phyloP scores from a whole-genome alignment of 2,329 filamentous ascomycete species.

The Monilinia polystroma region DNA sequence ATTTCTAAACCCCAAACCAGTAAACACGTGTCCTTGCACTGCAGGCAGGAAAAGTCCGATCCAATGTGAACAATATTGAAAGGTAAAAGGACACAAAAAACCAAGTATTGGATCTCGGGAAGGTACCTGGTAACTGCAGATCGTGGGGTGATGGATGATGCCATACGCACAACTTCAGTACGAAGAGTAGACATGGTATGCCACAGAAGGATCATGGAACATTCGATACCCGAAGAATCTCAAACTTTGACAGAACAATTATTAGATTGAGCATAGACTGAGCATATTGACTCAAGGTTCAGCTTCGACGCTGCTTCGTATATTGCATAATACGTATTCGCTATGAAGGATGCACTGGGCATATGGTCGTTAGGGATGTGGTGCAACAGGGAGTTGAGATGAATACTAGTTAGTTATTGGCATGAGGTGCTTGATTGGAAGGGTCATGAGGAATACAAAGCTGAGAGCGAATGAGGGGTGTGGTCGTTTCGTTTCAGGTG shows the following conservation, averaged over 20 bases:
- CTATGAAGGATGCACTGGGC: constrained; percentile 4
- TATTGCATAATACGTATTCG: neutral
- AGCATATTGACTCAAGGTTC: constrained; percentile 2
- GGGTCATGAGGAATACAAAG: neutral
- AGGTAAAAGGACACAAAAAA: neutral
- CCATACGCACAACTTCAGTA: constrained; percentile 5
- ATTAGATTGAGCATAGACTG: neutral
- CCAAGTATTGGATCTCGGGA: constrained; percentile 1
- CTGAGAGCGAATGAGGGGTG: neutral
- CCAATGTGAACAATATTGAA: neutral
- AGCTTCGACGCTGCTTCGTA: constrained; percentile 11
- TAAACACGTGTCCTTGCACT: constrained; percentile 17
- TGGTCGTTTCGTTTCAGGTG: neutral
- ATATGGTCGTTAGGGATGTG: neutral
- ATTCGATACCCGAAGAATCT: constrained; percentile 13
- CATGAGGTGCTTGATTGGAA: neutral
- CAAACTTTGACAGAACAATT: constrained; percentile 9
- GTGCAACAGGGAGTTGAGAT: constrained; percentile 12
- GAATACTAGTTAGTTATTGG: neutral
- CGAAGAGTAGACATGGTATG: constrained; percentile 2
- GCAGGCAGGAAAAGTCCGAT: neutral
- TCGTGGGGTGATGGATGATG: constrained; percentile 16
- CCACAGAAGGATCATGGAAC: constrained; percentile 20
- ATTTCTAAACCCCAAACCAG: neutral
- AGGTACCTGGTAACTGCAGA: constrained; percentile 17